Percentiles rank a stretch among this genome's conserved stretches.
Evolutionary conservation across 768 basidiomycete genomes (phyloP).

Genomic region (Lactarius evosmus): DNA sequence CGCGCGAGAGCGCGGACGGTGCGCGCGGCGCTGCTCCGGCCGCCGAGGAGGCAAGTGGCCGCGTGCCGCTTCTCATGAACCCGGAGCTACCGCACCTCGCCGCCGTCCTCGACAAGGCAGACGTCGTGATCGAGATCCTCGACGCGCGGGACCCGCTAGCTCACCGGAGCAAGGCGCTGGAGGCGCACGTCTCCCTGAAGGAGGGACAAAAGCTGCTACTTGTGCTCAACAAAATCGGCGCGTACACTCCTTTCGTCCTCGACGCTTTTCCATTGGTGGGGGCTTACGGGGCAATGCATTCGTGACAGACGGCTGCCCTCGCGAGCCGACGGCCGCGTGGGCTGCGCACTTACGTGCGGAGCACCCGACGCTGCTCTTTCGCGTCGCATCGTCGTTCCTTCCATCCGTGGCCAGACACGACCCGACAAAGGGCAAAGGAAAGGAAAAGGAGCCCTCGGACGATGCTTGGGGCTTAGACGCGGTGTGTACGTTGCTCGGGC

Average conservation of each 20-base stretch:
- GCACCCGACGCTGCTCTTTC: conserved; percentile 68
- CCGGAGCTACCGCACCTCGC: conserved; percentile 58
- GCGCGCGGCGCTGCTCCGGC: conserved; percentile 31
- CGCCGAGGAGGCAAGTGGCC: conserved; percentile 47
- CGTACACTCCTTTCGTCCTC: conserved; percentile 31
- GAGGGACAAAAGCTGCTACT: conserved; percentile 52
- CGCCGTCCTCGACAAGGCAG: conserved; percentile 69
- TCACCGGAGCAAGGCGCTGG: conserved; percentile 61
- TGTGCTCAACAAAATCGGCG: conserved; percentile 88
- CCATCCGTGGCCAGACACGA: conserved; percentile 36
- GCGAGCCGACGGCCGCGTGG: conserved; percentile 75
- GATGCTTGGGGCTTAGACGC: conserved; percentile 64
- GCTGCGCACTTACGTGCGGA: conserved; percentile 53
- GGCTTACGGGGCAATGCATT: not conserved
- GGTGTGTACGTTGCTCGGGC: conserved; percentile 47
- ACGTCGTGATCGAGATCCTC: conserved; percentile 76
- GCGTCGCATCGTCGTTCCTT: conserved; percentile 65
- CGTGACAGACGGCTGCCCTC: conserved; percentile 69
- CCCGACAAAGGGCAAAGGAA: conserved; percentile 37
- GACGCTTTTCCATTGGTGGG: conserved; percentile 5
- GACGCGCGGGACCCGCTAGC: conserved; percentile 82
- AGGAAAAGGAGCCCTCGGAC: conserved; percentile 43
- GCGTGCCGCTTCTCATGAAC: conserved; percentile 59
- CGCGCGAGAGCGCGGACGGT: conserved; percentile 32
- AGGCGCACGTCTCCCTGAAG: conserved; percentile 47